Base-by-base conservation (phyloP, 257 asterid species). In the Lithospermum erythrorhizon region DNA sequence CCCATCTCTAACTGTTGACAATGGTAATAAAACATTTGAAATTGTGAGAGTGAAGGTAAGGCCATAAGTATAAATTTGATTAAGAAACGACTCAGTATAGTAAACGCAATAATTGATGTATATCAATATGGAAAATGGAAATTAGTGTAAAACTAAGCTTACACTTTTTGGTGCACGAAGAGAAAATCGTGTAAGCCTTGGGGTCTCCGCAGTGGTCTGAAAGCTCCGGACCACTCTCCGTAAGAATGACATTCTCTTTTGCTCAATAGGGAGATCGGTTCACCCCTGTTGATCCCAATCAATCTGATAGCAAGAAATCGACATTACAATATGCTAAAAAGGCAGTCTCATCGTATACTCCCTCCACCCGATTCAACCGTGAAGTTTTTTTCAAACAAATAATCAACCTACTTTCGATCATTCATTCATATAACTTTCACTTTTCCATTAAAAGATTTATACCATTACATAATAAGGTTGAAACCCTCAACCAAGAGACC, bases 91-190 rank as follows among this genome's bases (percentile, higher is more conserved):
- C 18, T 15, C n/a, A 49, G 20, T 49, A 4, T 14, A 49, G 8
- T 49, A 10, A 49, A 49, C 6, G 4, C 24, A 53, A 55, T 6
- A n/a, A n/a, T n/a, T n/a, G n/a, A n/a, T n/a, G 9, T 11, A 57
- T 5, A 17, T 17, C 53, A 51, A 49, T 55, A 55, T 21, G n/a
- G 21, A 18, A 2, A 41, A 37, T 18, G 15, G 37, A 1, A 23
- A 61, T 18, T 55, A 59, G 54, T 7, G 61, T 29, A 69, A 55
- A 53, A 3, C 58, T 52, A 66, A 58, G 67, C 78, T 69, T 77
- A 87, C 95, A 16, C 62, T 37, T 45, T 80, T 83, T 5, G 95
- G 94, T 61, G 94, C 68, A 2, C 54, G 87, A 35, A 86, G 87
- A 62, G 72, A 59, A 65, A 83, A 73, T 62, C 68, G 74, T 55